Percentiles rank a stretch among this genome's conserved stretches.
phyloP scores from a whole-genome alignment of 345 rosid species.

The Alliaria petiolata region DNA sequence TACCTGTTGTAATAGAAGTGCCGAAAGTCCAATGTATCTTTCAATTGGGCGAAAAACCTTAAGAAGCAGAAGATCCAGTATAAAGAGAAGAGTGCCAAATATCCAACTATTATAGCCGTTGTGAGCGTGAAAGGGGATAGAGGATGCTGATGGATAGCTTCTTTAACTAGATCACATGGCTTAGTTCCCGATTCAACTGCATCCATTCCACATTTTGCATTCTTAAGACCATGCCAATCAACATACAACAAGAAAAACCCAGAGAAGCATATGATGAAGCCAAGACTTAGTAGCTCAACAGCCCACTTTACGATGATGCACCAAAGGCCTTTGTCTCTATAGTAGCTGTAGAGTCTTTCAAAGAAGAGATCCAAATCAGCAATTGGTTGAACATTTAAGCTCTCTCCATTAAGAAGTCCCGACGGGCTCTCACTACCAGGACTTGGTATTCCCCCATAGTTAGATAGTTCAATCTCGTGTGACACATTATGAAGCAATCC shows the following conservation, averaged over 20 bases:
- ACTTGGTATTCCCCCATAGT: slow-evolving; percentile 74
- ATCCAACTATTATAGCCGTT: slow-evolving; percentile 79
- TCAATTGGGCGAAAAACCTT: slow-evolving; percentile 85
- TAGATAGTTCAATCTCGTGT: slow-evolving; percentile 89
- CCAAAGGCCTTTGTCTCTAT: slow-evolving; percentile 95
- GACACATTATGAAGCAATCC: slow-evolving; percentile 77
- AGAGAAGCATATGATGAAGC: slow-evolving; percentile 89
- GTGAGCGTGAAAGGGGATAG: slow-evolving; percentile 85
- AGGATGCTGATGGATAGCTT: slow-evolving; percentile 87
- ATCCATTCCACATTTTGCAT: slow-evolving; percentile 99
- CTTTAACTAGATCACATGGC: slow-evolving; percentile 95
- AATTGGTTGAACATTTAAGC: slow-evolving; percentile 71
- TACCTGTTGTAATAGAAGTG: slow-evolving; percentile 83
- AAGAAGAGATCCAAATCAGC: slow-evolving; percentile 93
- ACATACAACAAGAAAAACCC: slow-evolving; percentile 92
- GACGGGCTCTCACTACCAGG: slow-evolving; percentile 98
- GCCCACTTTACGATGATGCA: slow-evolving; percentile 95
- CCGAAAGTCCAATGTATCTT: slow-evolving; percentile 78
- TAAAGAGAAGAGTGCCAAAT: slow-evolving; percentile 74
- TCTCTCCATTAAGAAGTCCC: slow-evolving; percentile 90
- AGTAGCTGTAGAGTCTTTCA: slow-evolving; percentile 86
- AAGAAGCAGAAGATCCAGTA: slow-evolving; percentile 91
- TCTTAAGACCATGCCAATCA: slow-evolving; percentile 97
- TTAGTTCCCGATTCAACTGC: slow-evolving; percentile 94
- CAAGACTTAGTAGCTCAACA: slow-evolving; percentile 85